Base-by-base conservation (phyloP, 352 stramenopile genomes). In the Globisporangium perplexum region DNA sequence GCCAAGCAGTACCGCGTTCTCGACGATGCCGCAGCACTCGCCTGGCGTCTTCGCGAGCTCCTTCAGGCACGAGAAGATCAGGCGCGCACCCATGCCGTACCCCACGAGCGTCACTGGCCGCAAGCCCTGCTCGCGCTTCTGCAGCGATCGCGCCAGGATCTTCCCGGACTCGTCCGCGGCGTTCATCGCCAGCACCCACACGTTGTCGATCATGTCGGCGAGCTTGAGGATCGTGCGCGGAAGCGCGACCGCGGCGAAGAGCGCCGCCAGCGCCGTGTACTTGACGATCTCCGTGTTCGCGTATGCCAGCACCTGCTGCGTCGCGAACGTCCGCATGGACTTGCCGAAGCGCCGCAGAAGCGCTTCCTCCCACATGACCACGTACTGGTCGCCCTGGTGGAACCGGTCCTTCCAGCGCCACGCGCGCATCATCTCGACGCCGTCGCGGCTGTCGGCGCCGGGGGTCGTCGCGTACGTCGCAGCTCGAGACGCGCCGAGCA, bases 21-120 rank as follows among this genome's bases (percentile, higher is more conserved):
- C 89, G 5, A 97, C 72, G 43, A 96, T 88, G 17, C 86, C 84
- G 45, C 62, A 83, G 18, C 77, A 83, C 41, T 74, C 67, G 18
- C 86, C 69, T 0, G 63, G 62, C 23, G 59, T 69, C 55, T 89
- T 81, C 5, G 83, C 76, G 36, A 97, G 64, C 50, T 92, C 73
- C 57, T 96, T 93, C 23, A 97, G 60, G 44, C 89, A 97, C 22
- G 86, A 77, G 38, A 96, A 95, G 41, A 97, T 92, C 12, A 97
- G 42, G 7, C 90, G 66, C 4, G 87, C 90, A 31, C 90, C 90
- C 73, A 97, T 93, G 17, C 83, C 86, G 45, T 96, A 96, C 0
- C 88, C 90, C 26, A 97, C 57, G 20, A 97, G 68, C 1, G 86
- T 96, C 30, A 97, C 89, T 0, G 90, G 90, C 24, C 85, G 82